phyloP scores from a whole-genome alignment of 2,329 filamentous ascomycete genomes.

The Calcarisporium arbuscula region DNA sequence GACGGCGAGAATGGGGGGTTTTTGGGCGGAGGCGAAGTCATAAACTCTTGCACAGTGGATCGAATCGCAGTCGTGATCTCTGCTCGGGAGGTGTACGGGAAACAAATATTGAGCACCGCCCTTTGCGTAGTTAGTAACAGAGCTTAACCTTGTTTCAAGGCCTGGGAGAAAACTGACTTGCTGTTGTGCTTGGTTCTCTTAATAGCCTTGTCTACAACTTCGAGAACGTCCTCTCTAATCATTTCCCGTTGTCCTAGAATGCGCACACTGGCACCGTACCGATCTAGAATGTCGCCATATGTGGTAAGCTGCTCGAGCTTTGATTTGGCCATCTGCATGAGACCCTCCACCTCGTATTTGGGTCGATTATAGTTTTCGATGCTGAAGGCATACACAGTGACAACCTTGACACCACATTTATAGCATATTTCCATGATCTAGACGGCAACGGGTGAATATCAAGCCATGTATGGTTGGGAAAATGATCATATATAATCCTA shows the following conservation, averaged over 20 bases:
- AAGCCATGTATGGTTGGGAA: too few relatives aligned
- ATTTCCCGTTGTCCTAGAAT: conserved; percentile 80
- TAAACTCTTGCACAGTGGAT: conserved; percentile 81
- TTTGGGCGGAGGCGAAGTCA: conserved; percentile 59
- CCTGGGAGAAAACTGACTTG: conserved; percentile 47
- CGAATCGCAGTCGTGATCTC: conserved; percentile 90
- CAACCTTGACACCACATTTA: conserved; percentile 91
- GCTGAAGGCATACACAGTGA: conserved; percentile 97
- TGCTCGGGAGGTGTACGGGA: conserved; percentile 92
- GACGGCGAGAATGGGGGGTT: conserved; percentile 78
- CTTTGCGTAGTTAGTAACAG: conserved; percentile 24
- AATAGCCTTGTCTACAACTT: conserved; percentile 80
- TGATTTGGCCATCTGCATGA: conserved; percentile 97
- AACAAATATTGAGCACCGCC: conserved; percentile 80
- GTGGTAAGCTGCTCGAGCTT: conserved; percentile 88
- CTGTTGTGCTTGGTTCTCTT: conserved; percentile 83
- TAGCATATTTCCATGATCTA: conserved; percentile 96
- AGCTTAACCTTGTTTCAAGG: background rate
- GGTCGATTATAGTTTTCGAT: conserved; percentile 99
- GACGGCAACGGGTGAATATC: conserved; percentile 5
- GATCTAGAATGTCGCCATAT: conserved; percentile 87
- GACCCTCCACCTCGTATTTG: conserved; percentile 89
- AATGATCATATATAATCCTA: too few relatives aligned
- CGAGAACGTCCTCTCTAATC: conserved; percentile 79
- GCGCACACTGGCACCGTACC: conserved; percentile 82